Percentiles rank a stretch among this genome's conserved stretches.
Conservation (phyloP, 1,284 basidiomycete species). For the Porogramme epimiltina region DNA sequence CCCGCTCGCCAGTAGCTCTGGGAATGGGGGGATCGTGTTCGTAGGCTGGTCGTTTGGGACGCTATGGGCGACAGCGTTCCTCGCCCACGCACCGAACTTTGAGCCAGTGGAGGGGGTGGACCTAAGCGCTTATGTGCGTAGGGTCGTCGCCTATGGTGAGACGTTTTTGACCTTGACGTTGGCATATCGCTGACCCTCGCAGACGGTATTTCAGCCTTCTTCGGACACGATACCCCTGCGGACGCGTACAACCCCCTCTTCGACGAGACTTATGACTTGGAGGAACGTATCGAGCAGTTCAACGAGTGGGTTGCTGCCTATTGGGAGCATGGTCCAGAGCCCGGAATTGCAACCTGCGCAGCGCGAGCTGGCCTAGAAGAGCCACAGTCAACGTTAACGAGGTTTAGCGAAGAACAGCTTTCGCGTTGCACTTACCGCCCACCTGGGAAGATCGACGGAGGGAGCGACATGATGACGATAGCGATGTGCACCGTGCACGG, state of each 20-base stretch:
- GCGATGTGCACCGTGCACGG: slow-evolving; percentile 1
- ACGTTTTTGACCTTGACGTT: not conserved
- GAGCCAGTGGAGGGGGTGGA: not conserved
- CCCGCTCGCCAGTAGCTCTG: slow-evolving; percentile 4
- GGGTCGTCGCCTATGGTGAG: slow-evolving; percentile 2
- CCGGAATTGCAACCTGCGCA: not conserved
- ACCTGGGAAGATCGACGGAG: slow-evolving; percentile 18
- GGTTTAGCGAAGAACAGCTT: slow-evolving; percentile 14
- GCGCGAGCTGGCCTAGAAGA: slow-evolving; percentile 6
- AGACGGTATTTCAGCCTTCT: slow-evolving; percentile 17
- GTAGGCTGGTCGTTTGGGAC: slow-evolving; percentile 4
- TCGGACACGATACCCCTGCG: slow-evolving; percentile 23
- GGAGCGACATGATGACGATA: slow-evolving; percentile 9
- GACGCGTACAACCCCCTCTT: slow-evolving; percentile 24
- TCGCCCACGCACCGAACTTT: not conserved
- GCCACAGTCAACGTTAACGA: slow-evolving; percentile 18
- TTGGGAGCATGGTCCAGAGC: not conserved
- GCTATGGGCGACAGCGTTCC: slow-evolving; percentile 17
- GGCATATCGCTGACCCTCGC: not conserved
- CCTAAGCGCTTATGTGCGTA: slow-evolving; percentile 1
- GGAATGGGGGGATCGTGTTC: not conserved
- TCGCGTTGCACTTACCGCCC: slow-evolving; percentile 4
- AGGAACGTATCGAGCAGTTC: not conserved
- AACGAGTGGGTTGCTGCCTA: slow-evolving; percentile 26
- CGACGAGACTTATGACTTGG: slow-evolving; percentile 19